Percentiles rank a stretch among this genome's conserved stretches.
phyloP scores from a whole-genome alignment of 805 yeast species.

The Kodamaea laetipori region DNA sequence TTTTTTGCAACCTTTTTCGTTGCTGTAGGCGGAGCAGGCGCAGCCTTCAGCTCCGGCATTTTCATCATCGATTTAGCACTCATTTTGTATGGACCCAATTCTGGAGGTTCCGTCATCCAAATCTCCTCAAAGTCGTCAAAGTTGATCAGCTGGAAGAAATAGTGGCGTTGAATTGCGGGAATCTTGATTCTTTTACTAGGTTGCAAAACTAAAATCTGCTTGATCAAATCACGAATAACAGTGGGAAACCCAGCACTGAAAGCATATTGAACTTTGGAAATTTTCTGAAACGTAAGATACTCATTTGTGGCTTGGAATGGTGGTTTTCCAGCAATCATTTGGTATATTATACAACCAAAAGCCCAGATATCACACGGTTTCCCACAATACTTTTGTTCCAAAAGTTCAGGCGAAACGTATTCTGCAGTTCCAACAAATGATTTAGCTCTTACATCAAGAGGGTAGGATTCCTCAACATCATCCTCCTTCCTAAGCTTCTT shows the following conservation, averaged over 20 bases:
- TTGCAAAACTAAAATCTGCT: constrained; percentile 65
- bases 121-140: constrained; percentile 67
- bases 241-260: constrained; percentile 65
- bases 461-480: constrained; percentile 53
- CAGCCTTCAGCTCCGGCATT: constrained; percentile 46
- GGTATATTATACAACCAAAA: constrained; percentile 59
- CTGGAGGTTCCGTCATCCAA: constrained; percentile 72
- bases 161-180: constrained; percentile 59
- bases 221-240: constrained; percentile 64
- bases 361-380: constrained; percentile 66
- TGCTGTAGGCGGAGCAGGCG: constrained; percentile 20
- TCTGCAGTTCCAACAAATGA: constrained; percentile 89
- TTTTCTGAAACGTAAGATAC: constrained; percentile 78
- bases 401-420: constrained; percentile 77
- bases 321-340: constrained; percentile 67
- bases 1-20: constrained; percentile 12
- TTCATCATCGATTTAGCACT: constrained; percentile 80
- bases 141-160: constrained; percentile 67
- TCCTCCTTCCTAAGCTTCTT: constrained; percentile 29
- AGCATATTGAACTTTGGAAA: constrained; percentile 77
- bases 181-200: constrained; percentile 68
- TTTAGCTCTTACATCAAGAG: constrained; percentile 67
- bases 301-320: constrained; percentile 86
- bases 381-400: constrained; percentile 70
- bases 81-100: constrained; percentile 68